These are phyloP conservation scores for Echria macrotheca DNA, from an alignment of 495 filamentous ascomycete genomes.

Conservation along the genomic window DNA sequence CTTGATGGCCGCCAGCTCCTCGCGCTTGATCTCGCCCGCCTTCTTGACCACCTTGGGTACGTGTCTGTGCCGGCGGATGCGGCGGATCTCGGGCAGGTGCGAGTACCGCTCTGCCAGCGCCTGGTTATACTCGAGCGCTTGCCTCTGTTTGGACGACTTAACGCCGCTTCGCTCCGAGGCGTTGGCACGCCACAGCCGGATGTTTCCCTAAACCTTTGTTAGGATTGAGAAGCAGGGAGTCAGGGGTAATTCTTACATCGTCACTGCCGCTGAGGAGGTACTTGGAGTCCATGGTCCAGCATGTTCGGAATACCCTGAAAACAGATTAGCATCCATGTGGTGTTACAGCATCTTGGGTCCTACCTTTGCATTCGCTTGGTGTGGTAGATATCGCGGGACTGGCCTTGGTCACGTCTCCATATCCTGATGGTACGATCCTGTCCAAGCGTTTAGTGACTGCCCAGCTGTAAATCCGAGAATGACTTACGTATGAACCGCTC, in stretches of 20 bases:
- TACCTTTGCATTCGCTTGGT: slow-evolving; percentile 87
- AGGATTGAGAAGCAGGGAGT: neutral
- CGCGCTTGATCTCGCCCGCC: slow-evolving; percentile 90
- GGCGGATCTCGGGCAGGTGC: slow-evolving; percentile 93
- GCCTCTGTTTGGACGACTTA: slow-evolving; percentile 74
- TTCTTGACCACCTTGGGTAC: slow-evolving; percentile 94
- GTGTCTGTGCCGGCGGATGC: slow-evolving; percentile 87
- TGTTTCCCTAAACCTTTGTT: slow-evolving; percentile 54
- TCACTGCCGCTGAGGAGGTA: slow-evolving; percentile 84
- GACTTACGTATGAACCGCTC: slow-evolving; percentile 77
- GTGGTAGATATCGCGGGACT: slow-evolving; percentile 91
- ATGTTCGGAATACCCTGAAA: slow-evolving; percentile 62
- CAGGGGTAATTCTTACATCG: slow-evolving; percentile 41
- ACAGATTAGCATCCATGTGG: neutral
- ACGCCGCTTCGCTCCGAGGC: slow-evolving; percentile 82
- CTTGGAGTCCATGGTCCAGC: slow-evolving; percentile 81
- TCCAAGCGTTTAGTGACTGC: slow-evolving; percentile 32
- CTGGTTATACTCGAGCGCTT: slow-evolving; percentile 88
- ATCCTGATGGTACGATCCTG: slow-evolving; percentile 48
- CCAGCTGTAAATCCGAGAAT: slow-evolving; percentile 58
- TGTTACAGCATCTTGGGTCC: neutral
- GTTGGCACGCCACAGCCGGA: slow-evolving; percentile 85
- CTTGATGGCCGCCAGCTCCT: slow-evolving; percentile 83
- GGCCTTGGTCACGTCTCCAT: slow-evolving; percentile 73
- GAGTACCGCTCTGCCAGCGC: slow-evolving; percentile 76